Conservation (phyloP, 208 protist genomes). For the Herpetomonas samuelpessoai region DNA sequence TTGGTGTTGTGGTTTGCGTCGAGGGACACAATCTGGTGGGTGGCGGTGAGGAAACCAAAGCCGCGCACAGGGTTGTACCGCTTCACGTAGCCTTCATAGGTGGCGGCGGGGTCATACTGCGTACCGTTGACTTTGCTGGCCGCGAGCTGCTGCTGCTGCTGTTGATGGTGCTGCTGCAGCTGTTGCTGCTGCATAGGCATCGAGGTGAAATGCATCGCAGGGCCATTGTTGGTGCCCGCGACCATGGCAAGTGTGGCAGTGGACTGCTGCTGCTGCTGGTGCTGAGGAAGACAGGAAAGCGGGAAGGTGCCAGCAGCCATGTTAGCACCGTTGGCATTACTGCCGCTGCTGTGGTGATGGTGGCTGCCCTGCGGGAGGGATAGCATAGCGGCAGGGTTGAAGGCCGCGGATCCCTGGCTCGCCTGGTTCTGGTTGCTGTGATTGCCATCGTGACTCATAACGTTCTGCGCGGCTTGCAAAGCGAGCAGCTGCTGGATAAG, state of each 20-base stretch:
- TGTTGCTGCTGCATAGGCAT: no score
- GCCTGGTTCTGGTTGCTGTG: neutral
- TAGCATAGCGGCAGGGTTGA: neutral
- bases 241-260: neutral
- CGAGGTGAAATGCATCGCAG: no score
- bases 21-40: slow-evolving; percentile 26
- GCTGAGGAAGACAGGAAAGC: no score
- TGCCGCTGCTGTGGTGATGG: no score
- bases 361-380: neutral
- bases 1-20: slow-evolving; percentile 15
- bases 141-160: neutral
- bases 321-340: no score
- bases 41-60: slow-evolving; percentile 72
- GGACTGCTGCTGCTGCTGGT: no score
- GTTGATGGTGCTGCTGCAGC: neutral
- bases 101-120: slow-evolving; percentile 33
- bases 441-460: neutral
- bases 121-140: slow-evolving; percentile 34
- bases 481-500: neutral
- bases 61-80: slow-evolving; percentile 72
- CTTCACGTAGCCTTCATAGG: slow-evolving; percentile 71
- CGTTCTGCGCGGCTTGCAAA: neutral
- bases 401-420: neutral
- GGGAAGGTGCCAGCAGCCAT: neutral
- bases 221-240: neutral